A percentile compares a stretch with the other conserved stretches of the same genome.
Evolutionary conservation across 2,329 filamentous ascomycete genomes (phyloP).

Genomic region (Esteya vermicola): DNA sequence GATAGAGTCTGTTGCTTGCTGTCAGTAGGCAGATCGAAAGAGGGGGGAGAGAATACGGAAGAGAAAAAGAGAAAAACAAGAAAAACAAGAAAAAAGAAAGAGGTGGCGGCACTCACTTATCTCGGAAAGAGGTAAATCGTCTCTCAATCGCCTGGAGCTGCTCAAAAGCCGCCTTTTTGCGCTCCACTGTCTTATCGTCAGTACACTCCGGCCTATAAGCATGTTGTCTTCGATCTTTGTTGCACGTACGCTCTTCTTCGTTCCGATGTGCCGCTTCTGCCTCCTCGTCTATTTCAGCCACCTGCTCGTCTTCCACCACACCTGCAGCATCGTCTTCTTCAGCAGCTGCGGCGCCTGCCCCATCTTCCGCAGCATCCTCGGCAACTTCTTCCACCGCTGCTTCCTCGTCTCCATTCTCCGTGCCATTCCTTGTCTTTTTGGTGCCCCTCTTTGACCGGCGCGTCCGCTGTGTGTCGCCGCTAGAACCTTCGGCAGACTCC

Average conservation of each 20-base stretch:
- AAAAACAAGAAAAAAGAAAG: not conserved
- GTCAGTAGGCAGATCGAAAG: slow-evolving; percentile 1
- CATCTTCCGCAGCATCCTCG: slow-evolving; percentile 11
- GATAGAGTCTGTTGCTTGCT: slow-evolving; percentile 56
- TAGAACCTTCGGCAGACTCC: slow-evolving; percentile 16
- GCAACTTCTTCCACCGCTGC: slow-evolving; percentile 4
- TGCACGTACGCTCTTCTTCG: slow-evolving; percentile 47
- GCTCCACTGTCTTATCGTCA: slow-evolving; percentile 42
- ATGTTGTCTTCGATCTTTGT: not conserved
- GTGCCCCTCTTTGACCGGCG: slow-evolving; percentile 28
- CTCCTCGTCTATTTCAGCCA: slow-evolving; percentile 45
- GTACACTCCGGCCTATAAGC: too few relatives aligned
- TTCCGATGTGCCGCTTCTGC: slow-evolving; percentile 43
- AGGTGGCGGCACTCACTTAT: slow-evolving; percentile 38
- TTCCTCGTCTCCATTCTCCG: slow-evolving; percentile 6
- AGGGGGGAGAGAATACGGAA: not conserved
- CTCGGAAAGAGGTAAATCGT: slow-evolving; percentile 76
- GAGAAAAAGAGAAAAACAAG: not conserved
- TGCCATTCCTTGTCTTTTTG: slow-evolving; percentile 17
- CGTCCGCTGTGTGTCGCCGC: slow-evolving; percentile 19
- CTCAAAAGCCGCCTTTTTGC: slow-evolving; percentile 67
- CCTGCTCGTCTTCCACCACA: slow-evolving; percentile 40
- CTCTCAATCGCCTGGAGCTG: slow-evolving; percentile 70
- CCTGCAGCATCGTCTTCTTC: slow-evolving; percentile 24
- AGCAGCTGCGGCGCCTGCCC: slow-evolving; percentile 17